Conservation (phyloP, 2,329 filamentous ascomycete genomes). For the Sarocladium brachiariae region DNA sequence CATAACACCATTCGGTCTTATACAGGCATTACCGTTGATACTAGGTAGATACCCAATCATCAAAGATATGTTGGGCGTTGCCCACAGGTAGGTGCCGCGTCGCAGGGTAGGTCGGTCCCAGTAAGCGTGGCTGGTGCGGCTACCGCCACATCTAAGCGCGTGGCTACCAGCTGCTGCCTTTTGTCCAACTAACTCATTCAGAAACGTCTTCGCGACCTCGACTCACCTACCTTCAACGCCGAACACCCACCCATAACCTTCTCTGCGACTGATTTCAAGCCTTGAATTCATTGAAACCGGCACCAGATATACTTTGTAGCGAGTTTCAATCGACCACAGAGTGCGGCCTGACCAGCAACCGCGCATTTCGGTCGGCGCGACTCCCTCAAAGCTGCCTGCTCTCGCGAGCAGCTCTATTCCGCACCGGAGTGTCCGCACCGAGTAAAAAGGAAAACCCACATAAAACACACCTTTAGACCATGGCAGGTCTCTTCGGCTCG, state of each 20-base stretch:
- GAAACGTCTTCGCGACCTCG: neutral
- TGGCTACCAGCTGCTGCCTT: constrained; percentile 7
- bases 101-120: too few species aligned
- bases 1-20: too few species aligned
- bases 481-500: constrained; percentile 58
- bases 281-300: too few species aligned
- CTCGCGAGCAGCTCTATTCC: neutral
- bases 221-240: neutral
- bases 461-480: constrained; percentile 24
- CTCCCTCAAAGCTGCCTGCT: too few species aligned
- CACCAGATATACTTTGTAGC: neutral
- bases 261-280: neutral
- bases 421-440: too few species aligned
- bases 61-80: too few species aligned
- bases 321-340: neutral
- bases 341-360: neutral
- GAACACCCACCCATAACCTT: neutral
- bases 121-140: neutral
- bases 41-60: too few species aligned
- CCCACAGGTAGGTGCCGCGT: too few species aligned
- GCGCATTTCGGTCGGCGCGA: neutral
- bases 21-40: too few species aligned
- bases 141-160: constrained; percentile 4
- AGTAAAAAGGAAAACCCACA: too few species aligned
- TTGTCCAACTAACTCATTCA: constrained; percentile 1